Evolutionary conservation across 1,139 yeast species (phyloP).

Genomic region (Sugiyamaella pinicola): DNA sequence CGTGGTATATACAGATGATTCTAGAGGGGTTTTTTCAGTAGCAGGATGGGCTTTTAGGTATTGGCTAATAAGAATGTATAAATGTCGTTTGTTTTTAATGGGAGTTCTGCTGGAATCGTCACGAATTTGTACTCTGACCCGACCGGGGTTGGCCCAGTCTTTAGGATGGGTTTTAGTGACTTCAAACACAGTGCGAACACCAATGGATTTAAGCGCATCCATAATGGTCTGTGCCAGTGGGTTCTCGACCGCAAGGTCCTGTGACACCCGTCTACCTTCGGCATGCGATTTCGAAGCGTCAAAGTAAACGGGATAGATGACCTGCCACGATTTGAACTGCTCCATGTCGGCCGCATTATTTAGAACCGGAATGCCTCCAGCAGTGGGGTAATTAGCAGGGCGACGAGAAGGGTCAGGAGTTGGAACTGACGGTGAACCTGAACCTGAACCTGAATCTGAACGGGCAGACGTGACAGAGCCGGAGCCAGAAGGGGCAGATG

Average conservation of each 20-base stretch:
- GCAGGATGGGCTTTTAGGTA: conserved; percentile 73
- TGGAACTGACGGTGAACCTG: conserved; percentile 14
- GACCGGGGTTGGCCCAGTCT: conserved; percentile 96
- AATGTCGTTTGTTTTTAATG: conserved; percentile 64
- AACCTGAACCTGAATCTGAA: too few relatives aligned
- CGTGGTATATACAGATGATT: conserved; percentile 56
- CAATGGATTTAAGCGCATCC: conserved; percentile 57
- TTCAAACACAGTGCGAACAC: conserved; percentile 45
- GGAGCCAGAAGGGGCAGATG: conserved; percentile 7
- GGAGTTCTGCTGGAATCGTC: conserved; percentile 27
- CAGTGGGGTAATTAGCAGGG: conserved; percentile 17
- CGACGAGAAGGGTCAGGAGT: conserved; percentile 12
- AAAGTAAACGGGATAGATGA: conserved; percentile 89
- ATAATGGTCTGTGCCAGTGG: conserved; percentile 84
- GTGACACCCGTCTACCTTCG: conserved; percentile 81
- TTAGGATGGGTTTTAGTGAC: conserved; percentile 92
- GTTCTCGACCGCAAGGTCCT: conserved; percentile 69
- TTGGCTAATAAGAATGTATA: conserved; percentile 62
- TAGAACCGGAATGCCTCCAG: conserved; percentile 22
- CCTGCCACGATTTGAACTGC: conserved; percentile 66
- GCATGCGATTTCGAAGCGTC: conserved; percentile 73
- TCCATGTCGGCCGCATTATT: conserved; percentile 51
- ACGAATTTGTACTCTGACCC: conserved; percentile 64
- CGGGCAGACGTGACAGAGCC: conserved; percentile 9
- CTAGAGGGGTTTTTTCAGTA: conserved; percentile 60